Evolutionary conservation across 2,329 filamentous ascomycete genomes (phyloP).

Genomic region (Teratosphaeria pseudoeucalypti): DNA sequence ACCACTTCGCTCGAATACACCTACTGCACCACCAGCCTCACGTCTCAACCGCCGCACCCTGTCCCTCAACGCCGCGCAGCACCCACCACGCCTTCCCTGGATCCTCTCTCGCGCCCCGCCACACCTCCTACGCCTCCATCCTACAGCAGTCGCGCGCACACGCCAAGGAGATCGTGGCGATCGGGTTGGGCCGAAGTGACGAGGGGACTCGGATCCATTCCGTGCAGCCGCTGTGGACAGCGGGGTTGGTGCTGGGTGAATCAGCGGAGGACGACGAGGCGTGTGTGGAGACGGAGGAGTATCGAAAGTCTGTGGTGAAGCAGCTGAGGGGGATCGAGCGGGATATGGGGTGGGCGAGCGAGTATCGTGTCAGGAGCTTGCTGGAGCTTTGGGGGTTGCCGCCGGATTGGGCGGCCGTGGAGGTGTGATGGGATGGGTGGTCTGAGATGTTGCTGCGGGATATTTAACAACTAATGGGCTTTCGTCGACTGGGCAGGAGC

Average conservation of each 20-base stretch:
- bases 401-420: slow-evolving; percentile 5
- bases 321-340: slow-evolving; percentile 49
- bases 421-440: background rate
- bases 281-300: slow-evolving; percentile 25
- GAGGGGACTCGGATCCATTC: slow-evolving; percentile 48
- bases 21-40: slow-evolving; percentile 50
- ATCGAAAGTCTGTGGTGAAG: slow-evolving; percentile 45
- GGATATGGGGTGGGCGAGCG: slow-evolving; percentile 54
- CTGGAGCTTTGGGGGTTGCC: slow-evolving; percentile 34
- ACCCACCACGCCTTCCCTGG: slow-evolving; percentile 25
- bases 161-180: slow-evolving; percentile 52
- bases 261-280: slow-evolving; percentile 10
- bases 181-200: slow-evolving; percentile 46
- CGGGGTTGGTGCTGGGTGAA: slow-evolving; percentile 49
- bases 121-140: slow-evolving; percentile 48
- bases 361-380: slow-evolving; percentile 49
- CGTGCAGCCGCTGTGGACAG: slow-evolving; percentile 51
- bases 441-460: too few species aligned
- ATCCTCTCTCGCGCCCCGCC: slow-evolving; percentile 42
- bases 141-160: slow-evolving; percentile 46
- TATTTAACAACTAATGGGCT: too few species aligned
- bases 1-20: slow-evolving; percentile 54
- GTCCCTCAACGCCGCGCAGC: slow-evolving; percentile 7
- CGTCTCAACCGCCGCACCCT: slow-evolving; percentile 35
- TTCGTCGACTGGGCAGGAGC: too few species aligned